Evolutionary conservation across 164 flowering plant genomes (phyloP), one percentile per base, ranked within the genome.

Genomic region (Tetracentron sinense): DNA sequence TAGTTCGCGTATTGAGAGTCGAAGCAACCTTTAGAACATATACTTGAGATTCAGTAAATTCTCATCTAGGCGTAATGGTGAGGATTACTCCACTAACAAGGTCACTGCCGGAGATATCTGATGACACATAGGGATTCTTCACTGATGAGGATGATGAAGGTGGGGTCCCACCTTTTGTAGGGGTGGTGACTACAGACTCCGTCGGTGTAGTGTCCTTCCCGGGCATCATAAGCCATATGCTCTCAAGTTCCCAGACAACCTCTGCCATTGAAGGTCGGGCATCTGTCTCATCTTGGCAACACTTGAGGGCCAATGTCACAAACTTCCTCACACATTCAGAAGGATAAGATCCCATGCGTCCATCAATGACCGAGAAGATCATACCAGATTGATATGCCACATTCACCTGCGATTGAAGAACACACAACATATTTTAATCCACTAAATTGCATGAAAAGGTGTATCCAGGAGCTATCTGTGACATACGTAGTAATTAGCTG

Each of bases 61-160:
- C n/a, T n/a, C n/a, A n/a, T n/a, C n/a, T n/a, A n/a, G n/a, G n/a
- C 16, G 42, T 31, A 60, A 92, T 81, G 56, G 74, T 68, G 48
- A 88, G 85, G 22, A 72, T 8, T 16, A 67, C 79, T 47, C 85
- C 92, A 62, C 98, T 92, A 11, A 76, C 76, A 65, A 92, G 96
- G 63, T 83, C 70, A 31, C 89, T 89, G 29, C 92, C 89, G 0
- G 92, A 88, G 46, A 85, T 66, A 51, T 86, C 89, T 2, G 69
- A 65, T 0, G 92, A 84, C 25, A 66, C 26, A 23, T 42, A 78
- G n/a, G 75, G 79, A 55, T 78, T 64, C 55, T 60, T 77, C n/a
- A 33, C 16, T 4, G 56, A 14, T 7, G 73, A 52, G 2, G 84
- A 75, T n/a, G 84, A 78, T 11, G 78, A 66, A 2, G 75, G 63